Evolutionary conservation across 768 basidiomycete genomes (phyloP), one percentile per base, ranked within the genome.

Genomic region (Ramaria rubella): DNA sequence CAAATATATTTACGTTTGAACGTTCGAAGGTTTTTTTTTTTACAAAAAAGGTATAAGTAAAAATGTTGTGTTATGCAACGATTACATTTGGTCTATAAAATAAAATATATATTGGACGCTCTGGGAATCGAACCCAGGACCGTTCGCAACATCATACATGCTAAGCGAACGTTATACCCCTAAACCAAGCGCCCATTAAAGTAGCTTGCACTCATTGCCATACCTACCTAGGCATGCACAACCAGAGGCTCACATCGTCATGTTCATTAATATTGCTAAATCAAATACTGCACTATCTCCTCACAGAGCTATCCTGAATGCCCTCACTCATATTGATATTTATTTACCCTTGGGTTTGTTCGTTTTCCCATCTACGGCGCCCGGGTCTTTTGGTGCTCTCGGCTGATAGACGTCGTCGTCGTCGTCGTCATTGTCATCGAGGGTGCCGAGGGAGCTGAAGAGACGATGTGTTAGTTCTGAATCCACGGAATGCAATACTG

Each of bases 101-200:
- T n/a, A 42, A 42, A 8, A 42, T 42, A n/a, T n/a, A n/a, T n/a
- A n/a, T 17, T 48, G 46, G 46, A 48, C 46, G 46, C 46, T 48
- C 46, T 48, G 46, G 46, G 46, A 48, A 48, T 48, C 46, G 46
- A 48, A 48, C 46, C 46, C 46, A 48, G 46, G 46, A 48, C 46
- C 46, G 46, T 48, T 48, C 46, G 46, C 46, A 48, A 40, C 38
- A 6, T 15, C 23, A 21, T 42, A 42, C n/a, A 1, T 42, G 40
- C 40, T 42, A 42, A 42, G 40, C 40, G 40, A 42, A 42, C 40
- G 40, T 42, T 42, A 42, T 42, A 42, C 40, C 40, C 40, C 40
- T 42, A 42, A 42, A 42, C 40, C 40, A 42, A 42, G 40, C 40
- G 40, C 40, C 40, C 40, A n/a, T n/a, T n/a, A n/a, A n/a, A n/a